Conservation (phyloP, 768 basidiomycete genomes). For the Lactarius vividus region DNA sequence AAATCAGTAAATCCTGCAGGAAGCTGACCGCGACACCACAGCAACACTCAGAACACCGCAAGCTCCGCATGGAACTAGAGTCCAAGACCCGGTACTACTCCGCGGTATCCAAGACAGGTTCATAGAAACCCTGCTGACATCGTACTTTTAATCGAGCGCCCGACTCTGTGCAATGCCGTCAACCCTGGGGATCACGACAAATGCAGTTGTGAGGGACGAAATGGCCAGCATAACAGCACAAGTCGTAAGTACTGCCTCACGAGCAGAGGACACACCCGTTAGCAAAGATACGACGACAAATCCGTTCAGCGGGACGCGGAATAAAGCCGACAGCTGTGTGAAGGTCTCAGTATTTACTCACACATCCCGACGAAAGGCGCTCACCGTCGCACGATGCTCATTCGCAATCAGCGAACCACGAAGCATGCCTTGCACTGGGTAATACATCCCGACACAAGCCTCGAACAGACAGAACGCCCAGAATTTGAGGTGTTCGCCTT, state of each 20-base stretch:
- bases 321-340: conserved; percentile 59
- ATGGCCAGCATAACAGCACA: conserved; percentile 56
- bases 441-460: conserved; percentile 76
- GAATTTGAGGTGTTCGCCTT: conserved; percentile 52
- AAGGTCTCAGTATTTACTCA: not conserved
- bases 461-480: conserved; percentile 76
- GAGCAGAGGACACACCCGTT: conserved; percentile 65
- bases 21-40: not conserved
- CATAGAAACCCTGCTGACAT: not conserved
- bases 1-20: not conserved
- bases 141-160: conserved; percentile 11
- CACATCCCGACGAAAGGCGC: conserved; percentile 28
- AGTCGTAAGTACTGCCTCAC: conserved; percentile 56
- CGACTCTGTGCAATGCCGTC: conserved; percentile 11
- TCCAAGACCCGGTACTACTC: not conserved
- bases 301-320: conserved; percentile 71
- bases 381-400: conserved; percentile 71
- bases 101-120: not conserved
- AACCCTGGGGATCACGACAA: conserved; percentile 37
- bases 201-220: conserved; percentile 57
- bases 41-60: not conserved
- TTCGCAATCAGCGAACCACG: conserved; percentile 64
- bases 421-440: conserved; percentile 74
- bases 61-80: not conserved
- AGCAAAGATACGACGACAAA: conserved; percentile 70